Evolutionary conservation across 805 yeast genomes (phyloP).

Genomic region (Starmera quercuum): DNA sequence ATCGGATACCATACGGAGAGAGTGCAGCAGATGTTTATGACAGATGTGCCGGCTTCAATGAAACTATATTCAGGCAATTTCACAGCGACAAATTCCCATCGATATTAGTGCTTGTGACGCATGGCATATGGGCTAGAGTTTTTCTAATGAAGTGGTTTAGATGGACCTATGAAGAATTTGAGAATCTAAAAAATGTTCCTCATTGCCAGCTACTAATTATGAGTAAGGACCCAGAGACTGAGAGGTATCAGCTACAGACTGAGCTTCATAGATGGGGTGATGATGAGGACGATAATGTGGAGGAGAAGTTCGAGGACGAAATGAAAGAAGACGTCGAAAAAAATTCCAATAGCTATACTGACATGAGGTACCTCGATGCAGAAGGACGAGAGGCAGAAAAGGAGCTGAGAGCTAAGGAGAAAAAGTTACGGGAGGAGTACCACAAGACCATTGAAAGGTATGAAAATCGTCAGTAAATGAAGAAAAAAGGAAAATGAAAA

Average conservation of each 20-base stretch:
- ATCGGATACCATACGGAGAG: constrained; percentile 88
- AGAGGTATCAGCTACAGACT: constrained; percentile 52
- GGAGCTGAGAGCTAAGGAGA: constrained; percentile 35
- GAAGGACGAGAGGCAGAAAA: constrained; percentile 18
- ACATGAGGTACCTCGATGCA: constrained; percentile 5
- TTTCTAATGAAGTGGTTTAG: constrained; percentile 92
- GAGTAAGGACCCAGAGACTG: constrained; percentile 48
- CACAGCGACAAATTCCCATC: constrained; percentile 64
- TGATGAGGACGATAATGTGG: constrained; percentile 23
- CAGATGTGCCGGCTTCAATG: constrained; percentile 84
- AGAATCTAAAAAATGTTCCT: constrained; percentile 71
- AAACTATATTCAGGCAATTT: constrained; percentile 77
- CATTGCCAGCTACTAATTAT: constrained; percentile 79
- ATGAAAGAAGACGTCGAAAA: constrained; percentile 15
- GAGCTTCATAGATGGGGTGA: constrained; percentile 66
- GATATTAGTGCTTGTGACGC: constrained; percentile 79
- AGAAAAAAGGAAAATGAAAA: no score
- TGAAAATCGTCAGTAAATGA: no score
- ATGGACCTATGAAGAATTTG: constrained; percentile 89
- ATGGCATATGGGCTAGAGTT: constrained; percentile 92
- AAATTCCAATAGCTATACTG: constrained; percentile 18
- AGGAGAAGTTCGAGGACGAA: constrained; percentile 9
- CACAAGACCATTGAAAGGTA: constrained; percentile 12
- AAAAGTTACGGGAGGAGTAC: constrained; percentile 32
- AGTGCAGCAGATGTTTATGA: constrained; percentile 95